These are phyloP conservation scores for Endoconidiophora laricicola DNA, from an alignment of 2,329 filamentous ascomycete genomes.

Conservation along the genomic window DNA sequence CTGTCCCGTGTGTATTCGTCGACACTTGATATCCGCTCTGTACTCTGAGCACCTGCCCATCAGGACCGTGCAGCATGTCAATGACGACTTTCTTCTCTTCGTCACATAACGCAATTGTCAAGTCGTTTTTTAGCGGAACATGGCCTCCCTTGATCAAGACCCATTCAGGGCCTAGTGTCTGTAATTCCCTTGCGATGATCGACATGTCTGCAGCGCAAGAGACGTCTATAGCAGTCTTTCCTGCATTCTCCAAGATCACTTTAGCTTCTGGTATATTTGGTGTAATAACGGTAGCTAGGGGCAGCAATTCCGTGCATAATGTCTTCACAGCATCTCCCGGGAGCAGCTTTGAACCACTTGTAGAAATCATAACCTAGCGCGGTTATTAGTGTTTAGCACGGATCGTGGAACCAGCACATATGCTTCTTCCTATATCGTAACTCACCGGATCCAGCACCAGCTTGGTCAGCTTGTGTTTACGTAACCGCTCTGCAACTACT, in stretches of 20 bases:
- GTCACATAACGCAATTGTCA: conserved; percentile 38
- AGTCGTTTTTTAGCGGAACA: conserved; percentile 52
- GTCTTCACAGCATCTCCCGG: conserved; percentile 45
- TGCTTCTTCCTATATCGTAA: neutral
- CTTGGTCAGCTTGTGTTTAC: conserved; percentile 13
- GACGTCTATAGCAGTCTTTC: conserved; percentile 23
- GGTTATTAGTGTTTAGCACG: neutral
- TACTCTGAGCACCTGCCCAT: conserved; percentile 39
- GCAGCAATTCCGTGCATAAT: conserved; percentile 43
- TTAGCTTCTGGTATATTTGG: conserved; percentile 64
- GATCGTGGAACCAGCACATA: neutral
- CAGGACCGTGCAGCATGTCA: conserved; percentile 55
- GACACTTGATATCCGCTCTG: conserved; percentile 56
- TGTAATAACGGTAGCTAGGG: conserved; percentile 51
- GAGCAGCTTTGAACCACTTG: conserved; percentile 56
- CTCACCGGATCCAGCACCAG: conserved; percentile 25
- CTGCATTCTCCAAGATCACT: conserved; percentile 37
- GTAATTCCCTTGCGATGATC: conserved; percentile 47
- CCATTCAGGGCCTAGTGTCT: conserved; percentile 54
- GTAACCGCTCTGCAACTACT: conserved; percentile 20
- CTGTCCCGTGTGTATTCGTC: conserved; percentile 82
- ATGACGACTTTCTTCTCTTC: conserved; percentile 51
- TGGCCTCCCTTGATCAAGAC: conserved; percentile 87
- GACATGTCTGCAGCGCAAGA: conserved; percentile 49
- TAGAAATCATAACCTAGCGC: conserved; percentile 74